These are phyloP conservation scores for Saccharomyces hybrid DNA, from an alignment of 1,139 yeast genomes.

Conservation along the genomic window DNA sequence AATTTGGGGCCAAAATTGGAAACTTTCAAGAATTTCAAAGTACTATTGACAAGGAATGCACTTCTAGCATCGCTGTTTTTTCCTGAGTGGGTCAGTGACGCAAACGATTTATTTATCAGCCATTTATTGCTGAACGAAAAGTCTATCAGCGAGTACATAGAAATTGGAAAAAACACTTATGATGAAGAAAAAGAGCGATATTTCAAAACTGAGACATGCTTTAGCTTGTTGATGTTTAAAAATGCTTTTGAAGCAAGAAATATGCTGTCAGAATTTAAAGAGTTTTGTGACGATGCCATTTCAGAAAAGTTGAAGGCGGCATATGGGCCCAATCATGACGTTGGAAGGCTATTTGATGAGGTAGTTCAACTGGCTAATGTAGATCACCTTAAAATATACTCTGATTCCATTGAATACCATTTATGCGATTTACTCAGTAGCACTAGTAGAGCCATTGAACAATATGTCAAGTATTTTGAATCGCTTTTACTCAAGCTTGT, in stretches of 20 bases:
- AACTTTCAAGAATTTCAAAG: background rate
- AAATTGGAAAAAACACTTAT: background rate
- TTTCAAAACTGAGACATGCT: background rate
- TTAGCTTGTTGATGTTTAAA: background rate
- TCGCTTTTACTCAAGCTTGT: background rate
- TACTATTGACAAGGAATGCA: background rate
- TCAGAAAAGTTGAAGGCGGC: background rate
- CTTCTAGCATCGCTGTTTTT: conserved; percentile 7
- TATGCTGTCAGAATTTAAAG: conserved; percentile 3
- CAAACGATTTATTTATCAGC: conserved; percentile 11
- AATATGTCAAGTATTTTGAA: conserved; percentile 3
- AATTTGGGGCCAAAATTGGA: background rate
- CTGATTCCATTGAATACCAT: background rate
- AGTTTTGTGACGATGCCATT: conserved; percentile 3
- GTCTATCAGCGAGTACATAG: background rate
- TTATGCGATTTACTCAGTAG: conserved; percentile 2
- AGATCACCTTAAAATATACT: background rate
- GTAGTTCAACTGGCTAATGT: background rate
- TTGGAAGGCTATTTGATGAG: background rate
- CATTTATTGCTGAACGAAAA: conserved; percentile 6
- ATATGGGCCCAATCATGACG: background rate
- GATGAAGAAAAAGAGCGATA: background rate
- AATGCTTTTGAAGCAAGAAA: conserved; percentile 8
- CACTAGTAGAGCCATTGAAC: conserved; percentile 2
- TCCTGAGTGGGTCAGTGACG: conserved; percentile 5